phyloP scores from a whole-genome alignment of 208 protist genomes.

The Leishmania martiniquensis region DNA sequence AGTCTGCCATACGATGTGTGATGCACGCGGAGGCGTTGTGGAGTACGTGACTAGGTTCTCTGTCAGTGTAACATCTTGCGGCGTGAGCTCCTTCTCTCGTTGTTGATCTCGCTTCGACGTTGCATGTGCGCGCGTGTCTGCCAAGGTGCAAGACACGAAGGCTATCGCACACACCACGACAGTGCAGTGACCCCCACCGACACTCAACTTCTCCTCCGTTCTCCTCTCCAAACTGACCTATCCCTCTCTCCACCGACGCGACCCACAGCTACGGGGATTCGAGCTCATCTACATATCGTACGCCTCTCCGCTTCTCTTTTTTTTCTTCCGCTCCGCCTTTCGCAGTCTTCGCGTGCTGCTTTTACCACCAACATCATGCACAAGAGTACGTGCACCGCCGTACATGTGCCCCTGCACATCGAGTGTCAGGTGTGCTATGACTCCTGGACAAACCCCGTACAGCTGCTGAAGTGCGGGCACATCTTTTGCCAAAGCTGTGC shows the following conservation, averaged over 20 bases:
- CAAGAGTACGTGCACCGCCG: slow-evolving; percentile 56
- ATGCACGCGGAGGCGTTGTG: neutral
- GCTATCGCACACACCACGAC: too few relatives aligned
- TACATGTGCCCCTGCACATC: slow-evolving; percentile 43
- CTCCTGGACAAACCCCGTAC: slow-evolving; percentile 61
- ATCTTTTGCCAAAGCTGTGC: slow-evolving; percentile 77
- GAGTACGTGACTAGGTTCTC: neutral
- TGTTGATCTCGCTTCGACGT: neutral
- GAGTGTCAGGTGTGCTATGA: slow-evolving; percentile 80
- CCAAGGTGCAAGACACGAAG: neutral
- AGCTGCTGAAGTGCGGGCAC: slow-evolving; percentile 72
- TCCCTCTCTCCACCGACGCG: neutral
- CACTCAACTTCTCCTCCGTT: neutral
- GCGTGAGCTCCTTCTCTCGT: slow-evolving; percentile 23
- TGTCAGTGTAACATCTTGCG: neutral
- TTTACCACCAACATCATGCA: slow-evolving; percentile 48
- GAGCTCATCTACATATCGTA: slow-evolving; percentile 1
- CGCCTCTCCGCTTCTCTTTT: slow-evolving; percentile 27
- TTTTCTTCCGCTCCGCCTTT: neutral
- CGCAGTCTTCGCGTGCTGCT: neutral
- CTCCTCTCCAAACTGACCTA: neutral
- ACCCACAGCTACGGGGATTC: too few relatives aligned
- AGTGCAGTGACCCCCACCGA: neutral
- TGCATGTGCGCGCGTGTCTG: neutral
- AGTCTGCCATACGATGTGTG: neutral